Base-by-base conservation (phyloP, 1,139 yeast genomes). In the Hanseniaspora sp. region DNA sequence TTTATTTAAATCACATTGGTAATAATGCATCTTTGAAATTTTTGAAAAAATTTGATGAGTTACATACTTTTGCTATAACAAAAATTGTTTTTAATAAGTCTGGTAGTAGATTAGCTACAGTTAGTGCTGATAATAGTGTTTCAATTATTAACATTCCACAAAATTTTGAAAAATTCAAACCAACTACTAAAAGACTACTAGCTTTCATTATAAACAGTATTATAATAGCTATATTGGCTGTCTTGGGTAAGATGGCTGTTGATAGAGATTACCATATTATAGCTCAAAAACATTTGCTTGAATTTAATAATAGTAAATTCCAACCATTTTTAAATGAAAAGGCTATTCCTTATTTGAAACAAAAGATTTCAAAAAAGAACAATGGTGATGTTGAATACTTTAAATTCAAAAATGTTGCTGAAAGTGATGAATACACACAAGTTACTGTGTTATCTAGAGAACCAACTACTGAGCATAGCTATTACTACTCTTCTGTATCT, bases 61-160 rank as follows among this genome's bases (percentile, higher is more conserved):
- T 83, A 49, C 97, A 90, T 66, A 72, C 76, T 8, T 85, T 86
- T 67, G 92, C 95, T 11, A 82, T 90, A 53, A 90, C 96, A 0
- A 75, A 79, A 52, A 78, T 86, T 11, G 73, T 79, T 0, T 80
- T 88, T 58, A 82, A 86, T 15, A 83, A 86, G 9, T 76, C 80
- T 61, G 90, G 92, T 13, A 70, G 76, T 43, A 72, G 76, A 55
- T 70, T 88, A 51, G 95, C 90, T 1, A 78, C 90, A 15, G 84
- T 82, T 0, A 83, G 95, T 48, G 95, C 94, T 1, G 86, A 95
- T 1, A 83, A 85, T 58, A 76, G 87, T 0, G 76, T 88, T 42
- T 79, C 76, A 59, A 80, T 87, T 7, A 70, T 80, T 57, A 74
- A 72, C 56, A 66, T 86, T 29, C 90, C 94, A 3, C 69, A 68